Base-by-base conservation (phyloP, 805 yeast genomes). In the Starmerella sirachaensis region DNA sequence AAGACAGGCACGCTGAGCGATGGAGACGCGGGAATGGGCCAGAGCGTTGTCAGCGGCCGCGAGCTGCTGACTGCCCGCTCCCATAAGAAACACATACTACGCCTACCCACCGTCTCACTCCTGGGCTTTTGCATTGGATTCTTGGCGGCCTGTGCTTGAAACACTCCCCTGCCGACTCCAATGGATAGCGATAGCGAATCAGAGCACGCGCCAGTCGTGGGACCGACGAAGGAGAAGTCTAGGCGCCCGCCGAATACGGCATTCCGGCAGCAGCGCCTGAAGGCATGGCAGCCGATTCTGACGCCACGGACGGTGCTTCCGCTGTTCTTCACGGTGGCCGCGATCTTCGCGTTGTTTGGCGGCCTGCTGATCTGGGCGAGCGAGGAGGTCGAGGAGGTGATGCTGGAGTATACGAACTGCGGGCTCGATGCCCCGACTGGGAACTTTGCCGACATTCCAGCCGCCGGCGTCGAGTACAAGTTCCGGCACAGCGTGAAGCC, bases 271-370 rank as follows among this genome's bases (percentile, higher is more conserved):
- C 80, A 74, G 59, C 61, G 80, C 40, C 62, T 74, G 49, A 73
- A 74, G 55, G 77, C 80, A 35, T 74, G 78, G 79, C 79, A 74
- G 57, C 98, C 97, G 1, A 83, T 91, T 38, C 69, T 91, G 39
- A 81, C 95, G 1, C 96, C 97, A 12, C 76, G 76, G 48, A 77
- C 93, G 13, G 96, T 88, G 31, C 69, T 91, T 31, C 97, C 97
- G 3, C 64, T 88, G 35, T 66, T 91, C 39, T 67, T 85, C 33
- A 47, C 79, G 18, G 62, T 82, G 29, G 83, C 93, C 1, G 64
- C 83, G 17, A 67, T 91, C 4, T 85, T 86, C 61, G 82, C 91
- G 1, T 95, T 96, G 1, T 69, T 91, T 34, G 98, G 98, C 4
- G 78, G 86, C 21, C 93, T 83, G 12, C 69, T 91, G 40, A 59